These are phyloP conservation scores for Eucalyptus globulus DNA, from an alignment of 345 rosid genomes.

Conservation along the genomic window DNA sequence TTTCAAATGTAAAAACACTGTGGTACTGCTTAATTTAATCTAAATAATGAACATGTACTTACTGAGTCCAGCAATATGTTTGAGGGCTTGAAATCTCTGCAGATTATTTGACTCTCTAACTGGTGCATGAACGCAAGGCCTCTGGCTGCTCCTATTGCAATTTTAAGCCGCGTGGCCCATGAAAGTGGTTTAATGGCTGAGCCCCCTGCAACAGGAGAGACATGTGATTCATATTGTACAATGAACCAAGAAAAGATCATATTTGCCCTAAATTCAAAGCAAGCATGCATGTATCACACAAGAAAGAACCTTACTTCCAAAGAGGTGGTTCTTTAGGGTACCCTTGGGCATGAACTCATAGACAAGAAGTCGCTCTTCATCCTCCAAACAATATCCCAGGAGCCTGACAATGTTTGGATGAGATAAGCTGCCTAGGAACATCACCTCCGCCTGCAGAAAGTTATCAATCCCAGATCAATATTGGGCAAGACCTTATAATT, in stretches of 20 bases:
- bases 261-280: not conserved
- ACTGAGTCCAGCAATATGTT: conserved; percentile 5
- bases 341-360: conserved; percentile 12
- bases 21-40: not conserved
- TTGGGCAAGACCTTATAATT: not conserved
- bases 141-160: conserved; percentile 7
- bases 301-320: conserved; percentile 3
- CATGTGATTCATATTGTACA: not conserved
- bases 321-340: conserved; percentile 2
- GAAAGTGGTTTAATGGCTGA: not conserved
- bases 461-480: not conserved
- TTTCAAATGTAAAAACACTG: not conserved
- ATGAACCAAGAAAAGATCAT: not conserved
- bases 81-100: conserved; percentile 9
- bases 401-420: conserved; percentile 10
- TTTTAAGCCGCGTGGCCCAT: not conserved
- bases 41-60: not conserved
- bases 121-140: conserved; percentile 2
- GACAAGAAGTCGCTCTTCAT: not conserved
- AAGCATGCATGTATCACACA: not conserved
- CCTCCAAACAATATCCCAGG: conserved; percentile 10
- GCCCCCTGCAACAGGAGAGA: not conserved
- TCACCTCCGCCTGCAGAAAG: conserved; percentile 4
- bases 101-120: not conserved
- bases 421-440: not conserved